Conservation (phyloP, 2,329 filamentous ascomycete species). For the Neonectria neomacrospora region DNA sequence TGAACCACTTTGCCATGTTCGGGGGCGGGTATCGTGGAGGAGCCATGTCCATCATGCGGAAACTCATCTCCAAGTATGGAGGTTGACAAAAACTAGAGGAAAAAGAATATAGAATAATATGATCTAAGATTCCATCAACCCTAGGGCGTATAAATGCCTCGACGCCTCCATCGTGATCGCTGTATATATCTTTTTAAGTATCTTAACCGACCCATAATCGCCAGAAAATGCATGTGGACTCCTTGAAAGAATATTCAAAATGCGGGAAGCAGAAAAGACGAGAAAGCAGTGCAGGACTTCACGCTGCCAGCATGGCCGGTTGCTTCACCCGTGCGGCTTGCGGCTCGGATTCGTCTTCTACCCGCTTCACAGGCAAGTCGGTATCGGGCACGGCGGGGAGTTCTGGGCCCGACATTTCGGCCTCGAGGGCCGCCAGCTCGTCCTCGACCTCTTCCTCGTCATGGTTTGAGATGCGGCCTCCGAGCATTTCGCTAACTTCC, state of each 20-base stretch:
- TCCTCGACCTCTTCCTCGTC: constrained; percentile 99
- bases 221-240: constrained; percentile 34
- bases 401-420: constrained; percentile 47
- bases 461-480: constrained; percentile 87
- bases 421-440: constrained; percentile 84
- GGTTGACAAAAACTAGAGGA: constrained; percentile 18
- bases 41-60: constrained; percentile 83
- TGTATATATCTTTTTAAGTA: constrained; percentile 41
- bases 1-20: constrained; percentile 90
- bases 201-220: constrained; percentile 21
- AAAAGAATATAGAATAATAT: constrained; percentile 19
- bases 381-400: constrained; percentile 43
- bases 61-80: constrained; percentile 77
- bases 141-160: constrained; percentile 29
- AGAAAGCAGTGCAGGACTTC: constrained; percentile 9
- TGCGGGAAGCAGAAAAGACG: neutral
- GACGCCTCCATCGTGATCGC: constrained; percentile 42
- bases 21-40: constrained; percentile 81
- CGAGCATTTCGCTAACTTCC: constrained; percentile 94
- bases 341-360: constrained; percentile 34
- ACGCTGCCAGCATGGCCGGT: constrained; percentile 54
- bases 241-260: constrained; percentile 10
- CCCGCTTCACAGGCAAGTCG: constrained; percentile 15
- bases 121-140: constrained; percentile 28
- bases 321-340: constrained; percentile 44